Percentiles rank a stretch among this genome's conserved stretches.
Conservation (phyloP, 345 rosid species). For the Cardamine occulta region DNA sequence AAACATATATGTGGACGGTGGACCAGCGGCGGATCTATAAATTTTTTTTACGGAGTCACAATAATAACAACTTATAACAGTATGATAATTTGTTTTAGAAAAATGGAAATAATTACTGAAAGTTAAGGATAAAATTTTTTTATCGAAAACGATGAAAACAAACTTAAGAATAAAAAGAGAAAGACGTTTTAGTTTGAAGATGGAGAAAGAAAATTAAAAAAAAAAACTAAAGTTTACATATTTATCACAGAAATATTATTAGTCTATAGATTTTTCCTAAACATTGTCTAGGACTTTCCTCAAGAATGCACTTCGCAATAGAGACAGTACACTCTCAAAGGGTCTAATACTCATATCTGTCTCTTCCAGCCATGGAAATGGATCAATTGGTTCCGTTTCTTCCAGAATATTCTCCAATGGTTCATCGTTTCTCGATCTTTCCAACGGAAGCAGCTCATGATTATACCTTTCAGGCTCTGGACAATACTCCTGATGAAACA, state of each 20-base stretch:
- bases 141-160: too few relatives aligned
- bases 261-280: background rate
- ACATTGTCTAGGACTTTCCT: slow-evolving; percentile 29
- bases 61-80: too few relatives aligned
- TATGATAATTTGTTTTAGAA: too few relatives aligned
- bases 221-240: too few relatives aligned
- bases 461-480: slow-evolving; percentile 57
- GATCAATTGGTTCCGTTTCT: slow-evolving; percentile 53
- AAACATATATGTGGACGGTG: too few relatives aligned
- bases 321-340: slow-evolving; percentile 39
- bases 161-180: too few relatives aligned
- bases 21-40: too few relatives aligned
- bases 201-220: too few relatives aligned
- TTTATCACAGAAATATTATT: background rate
- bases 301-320: slow-evolving; percentile 19
- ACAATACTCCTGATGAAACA: slow-evolving; percentile 47
- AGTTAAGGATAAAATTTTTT: too few relatives aligned
- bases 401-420: slow-evolving; percentile 55
- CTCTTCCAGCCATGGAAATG: slow-evolving; percentile 68
- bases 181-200: too few relatives aligned
- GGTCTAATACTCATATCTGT: slow-evolving; percentile 61
- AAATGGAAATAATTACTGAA: too few relatives aligned
- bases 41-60: too few relatives aligned
- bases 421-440: slow-evolving; percentile 54
- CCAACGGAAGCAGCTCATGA: slow-evolving; percentile 55